These are phyloP conservation scores for Lotmaria passim DNA, from an alignment of 208 protist genomes.

Conservation along the genomic window DNA sequence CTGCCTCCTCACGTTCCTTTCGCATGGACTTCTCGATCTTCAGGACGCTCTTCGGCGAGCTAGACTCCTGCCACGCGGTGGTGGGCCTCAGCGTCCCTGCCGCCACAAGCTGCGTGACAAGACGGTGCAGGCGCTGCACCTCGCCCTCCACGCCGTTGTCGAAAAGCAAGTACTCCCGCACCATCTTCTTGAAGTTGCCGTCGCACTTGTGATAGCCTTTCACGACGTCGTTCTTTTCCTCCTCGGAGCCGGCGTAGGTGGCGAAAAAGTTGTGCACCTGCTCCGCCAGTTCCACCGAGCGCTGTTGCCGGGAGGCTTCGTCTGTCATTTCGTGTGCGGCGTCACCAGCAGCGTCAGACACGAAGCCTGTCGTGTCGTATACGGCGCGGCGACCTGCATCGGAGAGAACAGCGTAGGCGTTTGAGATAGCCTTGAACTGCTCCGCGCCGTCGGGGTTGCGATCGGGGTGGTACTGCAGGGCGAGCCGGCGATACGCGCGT, in stretches of 20 bases:
- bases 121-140: slow-evolving; percentile 52
- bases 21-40: slow-evolving; percentile 53
- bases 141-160: slow-evolving; percentile 73
- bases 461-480: slow-evolving; percentile 89
- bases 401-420: slow-evolving; percentile 97
- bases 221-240: slow-evolving; percentile 71
- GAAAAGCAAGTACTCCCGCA: slow-evolving; percentile 75
- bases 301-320: slow-evolving; percentile 45
- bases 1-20: slow-evolving; percentile 70
- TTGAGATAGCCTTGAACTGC: slow-evolving; percentile 90
- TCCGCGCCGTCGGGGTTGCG: slow-evolving; percentile 83
- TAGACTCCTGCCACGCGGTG: slow-evolving; percentile 45
- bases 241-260: slow-evolving; percentile 70
- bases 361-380: slow-evolving; percentile 94
- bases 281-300: slow-evolving; percentile 66
- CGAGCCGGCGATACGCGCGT: slow-evolving; percentile 75
- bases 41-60: slow-evolving; percentile 33
- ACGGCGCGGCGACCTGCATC: slow-evolving; percentile 94
- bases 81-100: slow-evolving; percentile 38
- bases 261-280: slow-evolving; percentile 76
- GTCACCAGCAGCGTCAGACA: slow-evolving; percentile 19
- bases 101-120: slow-evolving; percentile 46
- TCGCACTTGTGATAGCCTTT: slow-evolving; percentile 57
- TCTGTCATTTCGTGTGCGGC: slow-evolving; percentile 7
- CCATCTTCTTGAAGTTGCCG: slow-evolving; percentile 80